Evolutionary conservation across 2,329 filamentous ascomycete species (phyloP).

Genomic region (Penicillium sp.): DNA sequence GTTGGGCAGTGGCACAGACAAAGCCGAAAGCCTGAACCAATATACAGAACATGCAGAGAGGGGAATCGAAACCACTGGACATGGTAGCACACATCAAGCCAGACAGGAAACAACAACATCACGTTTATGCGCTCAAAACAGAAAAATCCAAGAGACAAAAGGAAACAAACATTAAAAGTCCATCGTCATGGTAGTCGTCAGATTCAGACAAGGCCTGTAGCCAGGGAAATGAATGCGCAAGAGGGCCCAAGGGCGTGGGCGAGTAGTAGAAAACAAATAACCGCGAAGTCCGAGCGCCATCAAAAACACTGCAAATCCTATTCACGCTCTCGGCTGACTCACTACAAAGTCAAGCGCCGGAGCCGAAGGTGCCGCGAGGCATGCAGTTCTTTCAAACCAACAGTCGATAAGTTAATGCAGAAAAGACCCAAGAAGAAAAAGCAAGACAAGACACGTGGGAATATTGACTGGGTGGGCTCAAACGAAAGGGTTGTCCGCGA

Average conservation of each 20-base stretch:
- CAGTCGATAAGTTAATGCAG: slow-evolving; percentile 27
- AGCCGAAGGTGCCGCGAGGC: slow-evolving; percentile 31
- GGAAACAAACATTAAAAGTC: slow-evolving; percentile 24
- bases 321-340: slow-evolving; percentile 18
- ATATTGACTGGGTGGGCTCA: slow-evolving; percentile 10
- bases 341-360: background rate
- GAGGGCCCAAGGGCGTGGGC: slow-evolving; percentile 18
- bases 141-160: slow-evolving; percentile 10
- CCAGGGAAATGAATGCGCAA: slow-evolving; percentile 17
- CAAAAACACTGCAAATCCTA: slow-evolving; percentile 35
- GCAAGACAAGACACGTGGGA: slow-evolving; percentile 18
- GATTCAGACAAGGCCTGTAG: slow-evolving; percentile 12
- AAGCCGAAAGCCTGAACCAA: slow-evolving; percentile 25
- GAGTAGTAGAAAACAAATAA: slow-evolving; percentile 11
- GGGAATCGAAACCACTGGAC: slow-evolving; percentile 39
- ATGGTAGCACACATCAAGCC: slow-evolving; percentile 26
- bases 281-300: slow-evolving; percentile 31
- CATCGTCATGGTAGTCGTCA: slow-evolving; percentile 30
- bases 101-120: slow-evolving; percentile 27
- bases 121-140: slow-evolving; percentile 26
- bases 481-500: slow-evolving; percentile 39
- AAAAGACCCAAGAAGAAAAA: slow-evolving; percentile 22
- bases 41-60: slow-evolving; percentile 36
- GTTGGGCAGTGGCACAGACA: slow-evolving; percentile 18
- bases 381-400: slow-evolving; percentile 36